Conservation (phyloP, 805 yeast species). For the Pichia manshurica region DNA sequence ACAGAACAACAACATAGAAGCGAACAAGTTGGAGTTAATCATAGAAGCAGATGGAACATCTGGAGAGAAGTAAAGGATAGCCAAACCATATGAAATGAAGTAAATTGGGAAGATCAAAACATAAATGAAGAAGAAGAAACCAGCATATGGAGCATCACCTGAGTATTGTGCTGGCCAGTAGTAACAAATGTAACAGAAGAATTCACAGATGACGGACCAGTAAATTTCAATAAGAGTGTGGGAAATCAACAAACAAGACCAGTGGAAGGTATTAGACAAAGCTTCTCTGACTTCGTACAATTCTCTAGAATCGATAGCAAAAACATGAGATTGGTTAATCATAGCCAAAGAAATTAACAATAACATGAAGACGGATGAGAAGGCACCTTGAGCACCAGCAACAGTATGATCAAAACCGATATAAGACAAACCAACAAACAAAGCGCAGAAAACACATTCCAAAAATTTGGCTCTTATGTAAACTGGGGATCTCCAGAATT, state of each 20-base stretch:
- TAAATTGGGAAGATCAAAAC: constrained; percentile 40
- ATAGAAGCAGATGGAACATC: constrained; percentile 64
- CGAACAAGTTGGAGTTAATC: constrained; percentile 48
- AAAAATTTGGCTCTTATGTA: constrained; percentile 47
- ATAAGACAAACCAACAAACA: constrained; percentile 54
- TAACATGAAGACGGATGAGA: constrained; percentile 48
- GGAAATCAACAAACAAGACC: constrained; percentile 52
- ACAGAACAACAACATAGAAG: constrained; percentile 58
- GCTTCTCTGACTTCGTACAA: constrained; percentile 65
- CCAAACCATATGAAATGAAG: constrained; percentile 47
- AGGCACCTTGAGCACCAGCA: constrained; percentile 52
- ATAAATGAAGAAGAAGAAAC: constrained; percentile 36
- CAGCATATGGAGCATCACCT: constrained; percentile 38
- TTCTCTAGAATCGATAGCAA: constrained; percentile 52
- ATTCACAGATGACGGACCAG: constrained; percentile 45
- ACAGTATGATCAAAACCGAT: constrained; percentile 48
- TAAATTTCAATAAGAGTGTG: constrained; percentile 57
- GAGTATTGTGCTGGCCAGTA: constrained; percentile 34
- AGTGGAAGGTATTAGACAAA: constrained; percentile 64
- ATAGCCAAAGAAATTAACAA: constrained; percentile 56
- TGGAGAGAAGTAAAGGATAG: constrained; percentile 53
- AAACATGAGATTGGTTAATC: constrained; percentile 59
- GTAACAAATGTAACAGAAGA: constrained; percentile 40
- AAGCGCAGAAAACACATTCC: constrained; percentile 37
- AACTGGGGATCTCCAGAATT: constrained; percentile 46